These are phyloP conservation scores for Corylus avellana DNA, from an alignment of 306 rosid species.

Conservation along the genomic window DNA sequence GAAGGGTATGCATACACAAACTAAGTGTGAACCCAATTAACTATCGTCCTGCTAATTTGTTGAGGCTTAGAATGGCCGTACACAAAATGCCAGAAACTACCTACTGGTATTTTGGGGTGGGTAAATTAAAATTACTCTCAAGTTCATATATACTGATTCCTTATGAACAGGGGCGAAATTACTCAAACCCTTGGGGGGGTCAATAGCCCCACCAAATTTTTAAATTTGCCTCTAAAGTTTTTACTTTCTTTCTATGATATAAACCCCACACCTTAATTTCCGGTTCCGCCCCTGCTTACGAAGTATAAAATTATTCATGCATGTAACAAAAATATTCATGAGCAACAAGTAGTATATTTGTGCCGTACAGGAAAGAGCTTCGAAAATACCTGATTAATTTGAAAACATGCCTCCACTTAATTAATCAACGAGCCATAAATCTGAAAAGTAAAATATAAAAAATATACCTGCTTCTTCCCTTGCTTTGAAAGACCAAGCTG, in stretches of 20 bases:
- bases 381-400: no score
- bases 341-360: neutral
- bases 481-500: slow-evolving; percentile 49
- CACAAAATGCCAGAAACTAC: neutral
- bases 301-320: neutral
- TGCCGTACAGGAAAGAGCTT: neutral
- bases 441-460: neutral
- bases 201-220: no score
- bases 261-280: no score
- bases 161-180: no score
- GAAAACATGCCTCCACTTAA: no score
- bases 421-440: neutral
- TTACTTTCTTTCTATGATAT: no score
- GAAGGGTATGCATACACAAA: neutral
- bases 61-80: neutral
- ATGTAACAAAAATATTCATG: neutral
- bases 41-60: neutral
- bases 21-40: neutral
- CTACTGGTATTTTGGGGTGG: neutral
- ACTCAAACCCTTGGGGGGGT: no score
- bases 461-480: slow-evolving; percentile 7
- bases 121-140: neutral
- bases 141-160: neutral
- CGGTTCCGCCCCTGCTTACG: neutral
- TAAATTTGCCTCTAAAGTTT: no score